phyloP scores from a whole-genome alignment of 805 yeast species.

The Starmera amethionina region DNA sequence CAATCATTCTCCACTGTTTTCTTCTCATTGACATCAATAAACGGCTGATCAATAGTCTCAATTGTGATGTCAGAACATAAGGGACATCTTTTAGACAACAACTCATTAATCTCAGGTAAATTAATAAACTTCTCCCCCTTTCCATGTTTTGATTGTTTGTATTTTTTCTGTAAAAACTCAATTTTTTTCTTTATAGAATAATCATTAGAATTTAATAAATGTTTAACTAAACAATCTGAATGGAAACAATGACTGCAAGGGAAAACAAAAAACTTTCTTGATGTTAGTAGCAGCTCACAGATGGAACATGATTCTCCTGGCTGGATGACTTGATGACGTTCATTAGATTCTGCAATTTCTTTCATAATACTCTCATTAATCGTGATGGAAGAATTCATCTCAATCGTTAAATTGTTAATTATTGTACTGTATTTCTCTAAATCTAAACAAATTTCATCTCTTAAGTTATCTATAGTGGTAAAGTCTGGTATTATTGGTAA shows the following conservation, averaged over 20 bases:
- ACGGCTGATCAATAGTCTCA: slow-evolving; percentile 55
- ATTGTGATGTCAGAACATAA: slow-evolving; percentile 71
- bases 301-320: slow-evolving; percentile 77
- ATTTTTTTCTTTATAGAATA: slow-evolving; percentile 56
- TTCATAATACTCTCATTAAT: slow-evolving; percentile 50
- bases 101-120: slow-evolving; percentile 42
- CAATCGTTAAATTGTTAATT: slow-evolving; percentile 56
- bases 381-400: slow-evolving; percentile 63
- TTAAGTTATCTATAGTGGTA: slow-evolving; percentile 70
- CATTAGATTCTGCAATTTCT: slow-evolving; percentile 44
- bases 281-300: slow-evolving; percentile 61
- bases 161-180: slow-evolving; percentile 35
- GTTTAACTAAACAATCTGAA: slow-evolving; percentile 70
- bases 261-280: slow-evolving; percentile 66
- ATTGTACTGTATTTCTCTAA: slow-evolving; percentile 61
- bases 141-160: slow-evolving; percentile 15
- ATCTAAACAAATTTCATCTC: slow-evolving; percentile 74
- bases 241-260: slow-evolving; percentile 92
- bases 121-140: slow-evolving; percentile 19
- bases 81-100: slow-evolving; percentile 57
- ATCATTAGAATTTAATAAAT: slow-evolving; percentile 52
- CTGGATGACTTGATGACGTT: slow-evolving; percentile 56
- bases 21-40: slow-evolving; percentile 34
- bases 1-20: slow-evolving; percentile 30
- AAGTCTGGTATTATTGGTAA: slow-evolving; percentile 81